A percentile compares a stretch with the other conserved stretches of the same genome.
These are phyloP conservation scores for Marchantia polymorpha DNA, from an alignment of 225 moss, liverwort and hornwort genomes.

Conservation along the genomic window DNA sequence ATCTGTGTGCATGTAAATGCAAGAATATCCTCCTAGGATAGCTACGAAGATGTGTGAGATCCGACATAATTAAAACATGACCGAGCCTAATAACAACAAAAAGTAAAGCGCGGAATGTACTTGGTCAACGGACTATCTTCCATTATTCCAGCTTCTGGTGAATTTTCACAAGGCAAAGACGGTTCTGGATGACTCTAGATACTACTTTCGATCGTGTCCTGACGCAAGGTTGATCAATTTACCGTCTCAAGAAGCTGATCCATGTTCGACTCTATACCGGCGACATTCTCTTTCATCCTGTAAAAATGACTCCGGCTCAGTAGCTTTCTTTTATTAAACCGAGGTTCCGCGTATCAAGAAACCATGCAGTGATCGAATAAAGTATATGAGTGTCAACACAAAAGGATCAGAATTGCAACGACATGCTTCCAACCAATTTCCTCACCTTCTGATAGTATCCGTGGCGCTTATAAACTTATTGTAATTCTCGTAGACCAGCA, in stretches of 20 bases:
- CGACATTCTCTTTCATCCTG: conserved; percentile 94
- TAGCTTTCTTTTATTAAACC: conserved; percentile 9
- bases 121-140: background rate
- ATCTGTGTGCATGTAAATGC: too few relatives aligned
- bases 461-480: conserved; percentile 98
- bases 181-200: background rate
- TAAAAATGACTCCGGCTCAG: conserved; percentile 29
- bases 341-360: background rate
- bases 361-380: too few relatives aligned
- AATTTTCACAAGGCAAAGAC: background rate
- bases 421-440: background rate
- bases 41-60: background rate
- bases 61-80: background rate
- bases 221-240: conserved; percentile 14
- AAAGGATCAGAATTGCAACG: background rate
- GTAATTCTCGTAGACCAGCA: conserved; percentile 95
- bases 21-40: background rate
- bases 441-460: conserved; percentile 88
- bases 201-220: background rate
- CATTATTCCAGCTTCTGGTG: background rate
- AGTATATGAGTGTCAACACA: background rate
- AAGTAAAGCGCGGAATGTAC: background rate
- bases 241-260: conserved; percentile 92
- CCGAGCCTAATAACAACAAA: background rate
- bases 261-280: conserved; percentile 87